These are phyloP conservation scores for Nigrospora sphaerica DNA, from an alignment of 2,329 filamentous ascomycete species.

Conservation along the genomic window DNA sequence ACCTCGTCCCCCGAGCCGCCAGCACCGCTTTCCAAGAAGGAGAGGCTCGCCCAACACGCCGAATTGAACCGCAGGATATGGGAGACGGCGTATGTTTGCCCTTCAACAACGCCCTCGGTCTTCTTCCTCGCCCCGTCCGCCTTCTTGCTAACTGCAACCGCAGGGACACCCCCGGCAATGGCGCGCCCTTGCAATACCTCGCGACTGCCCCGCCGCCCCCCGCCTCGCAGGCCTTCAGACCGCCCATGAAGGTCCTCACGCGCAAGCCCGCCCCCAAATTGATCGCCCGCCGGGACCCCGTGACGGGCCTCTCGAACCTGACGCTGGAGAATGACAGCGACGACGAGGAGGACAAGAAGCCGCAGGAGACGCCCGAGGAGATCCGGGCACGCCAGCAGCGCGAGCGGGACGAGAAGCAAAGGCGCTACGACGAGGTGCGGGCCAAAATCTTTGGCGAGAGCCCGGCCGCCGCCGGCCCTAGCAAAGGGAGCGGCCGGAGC, in stretches of 20 bases:
- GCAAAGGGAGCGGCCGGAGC: slow-evolving; percentile 3
- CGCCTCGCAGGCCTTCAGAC: slow-evolving; percentile 64
- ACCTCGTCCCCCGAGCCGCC: slow-evolving; percentile 23
- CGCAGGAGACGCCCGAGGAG: slow-evolving; percentile 66
- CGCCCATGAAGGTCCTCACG: slow-evolving; percentile 75
- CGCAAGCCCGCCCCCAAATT: slow-evolving; percentile 64
- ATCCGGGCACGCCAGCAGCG: slow-evolving; percentile 69
- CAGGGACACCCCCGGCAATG: slow-evolving; percentile 38
- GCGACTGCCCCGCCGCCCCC: slow-evolving; percentile 58
- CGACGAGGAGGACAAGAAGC: slow-evolving; percentile 50
- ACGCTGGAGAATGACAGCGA: slow-evolving; percentile 48
- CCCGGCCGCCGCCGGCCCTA: slow-evolving; percentile 12
- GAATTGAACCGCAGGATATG: slow-evolving; percentile 82
- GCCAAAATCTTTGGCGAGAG: slow-evolving; percentile 71
- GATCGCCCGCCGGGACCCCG: slow-evolving; percentile 50
- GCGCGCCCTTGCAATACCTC: slow-evolving; percentile 66
- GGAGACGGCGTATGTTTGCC: slow-evolving; percentile 68
- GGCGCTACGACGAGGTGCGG: slow-evolving; percentile 80
- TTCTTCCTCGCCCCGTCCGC: background rate
- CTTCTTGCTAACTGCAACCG: slow-evolving; percentile 1
- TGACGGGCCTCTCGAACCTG: slow-evolving; percentile 38
- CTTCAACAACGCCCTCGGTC: background rate
- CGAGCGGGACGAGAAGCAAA: slow-evolving; percentile 83
- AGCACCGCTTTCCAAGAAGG: slow-evolving; percentile 57
- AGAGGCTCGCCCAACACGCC: slow-evolving; percentile 71